Conservation (phyloP, 495 filamentous ascomycete species). For the Xylaria longipes region DNA sequence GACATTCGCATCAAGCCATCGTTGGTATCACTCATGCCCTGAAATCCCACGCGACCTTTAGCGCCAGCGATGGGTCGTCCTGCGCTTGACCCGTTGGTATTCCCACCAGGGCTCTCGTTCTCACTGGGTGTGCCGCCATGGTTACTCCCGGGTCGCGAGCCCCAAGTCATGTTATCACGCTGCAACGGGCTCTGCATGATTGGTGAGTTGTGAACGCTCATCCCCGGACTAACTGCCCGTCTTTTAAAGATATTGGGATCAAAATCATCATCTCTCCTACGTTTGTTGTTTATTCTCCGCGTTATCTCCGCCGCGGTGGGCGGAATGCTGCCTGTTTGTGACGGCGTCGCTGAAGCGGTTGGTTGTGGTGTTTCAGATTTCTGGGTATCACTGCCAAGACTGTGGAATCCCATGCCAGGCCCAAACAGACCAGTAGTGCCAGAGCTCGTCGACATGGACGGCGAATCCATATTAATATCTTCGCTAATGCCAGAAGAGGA, state of each 20-base stretch:
- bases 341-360: conserved; percentile 47
- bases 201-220: conserved; percentile 86
- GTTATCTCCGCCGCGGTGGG: conserved; percentile 71
- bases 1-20: conserved; percentile 98
- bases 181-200: conserved; percentile 83
- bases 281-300: conserved; percentile 72
- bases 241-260: conserved; percentile 91
- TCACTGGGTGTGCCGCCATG: conserved; percentile 53
- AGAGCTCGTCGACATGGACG: conserved; percentile 59
- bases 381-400: conserved; percentile 31
- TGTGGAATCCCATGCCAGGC: conserved; percentile 15
- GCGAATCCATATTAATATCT: conserved; percentile 78
- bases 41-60: conserved; percentile 74
- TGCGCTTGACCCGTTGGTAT: conserved; percentile 34
- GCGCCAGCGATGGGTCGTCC: conserved; percentile 30
- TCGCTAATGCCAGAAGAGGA: conserved; percentile 72
- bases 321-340: conserved; percentile 36
- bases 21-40: conserved; percentile 95
- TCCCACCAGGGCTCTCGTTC: conserved; percentile 43
- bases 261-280: conserved; percentile 88
- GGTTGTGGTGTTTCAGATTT: conserved; percentile 53
- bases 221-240: conserved; percentile 88
- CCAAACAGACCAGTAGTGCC: conserved; percentile 32
- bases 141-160: conserved; percentile 66
- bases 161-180: conserved; percentile 74